phyloP scores from a whole-genome alignment of 441 rosid genomes.

The Raphanus hybrid region DNA sequence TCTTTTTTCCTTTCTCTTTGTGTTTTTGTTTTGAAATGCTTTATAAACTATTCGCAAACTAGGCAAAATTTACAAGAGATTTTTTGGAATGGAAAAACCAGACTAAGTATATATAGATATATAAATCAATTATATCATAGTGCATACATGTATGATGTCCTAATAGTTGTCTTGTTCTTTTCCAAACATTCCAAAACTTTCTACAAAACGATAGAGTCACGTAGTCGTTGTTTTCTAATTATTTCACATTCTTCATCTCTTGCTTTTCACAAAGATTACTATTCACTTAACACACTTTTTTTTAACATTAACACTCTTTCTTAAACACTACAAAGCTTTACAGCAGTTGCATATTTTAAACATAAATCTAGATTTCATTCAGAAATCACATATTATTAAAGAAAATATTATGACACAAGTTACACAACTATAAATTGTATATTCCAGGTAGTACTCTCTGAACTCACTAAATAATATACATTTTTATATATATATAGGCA shows the following conservation, averaged over 20 bases:
- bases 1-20: background rate
- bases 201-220: background rate
- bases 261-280: background rate
- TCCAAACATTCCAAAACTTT: background rate
- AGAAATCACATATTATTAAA: background rate
- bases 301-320: no score
- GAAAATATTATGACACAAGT: background rate
- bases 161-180: background rate
- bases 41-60: slow-evolving; percentile 2
- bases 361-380: background rate
- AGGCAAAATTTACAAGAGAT: background rate
- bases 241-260: background rate
- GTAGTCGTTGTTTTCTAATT: background rate
- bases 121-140: background rate
- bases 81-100: background rate
- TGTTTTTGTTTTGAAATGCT: slow-evolving; percentile 8
- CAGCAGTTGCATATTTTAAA: background rate
- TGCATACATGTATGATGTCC: background rate
- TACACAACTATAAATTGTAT: background rate
- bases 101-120: background rate
- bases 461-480: background rate
- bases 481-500: background rate
- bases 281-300: background rate
- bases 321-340: background rate
- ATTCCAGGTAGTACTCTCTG: background rate